phyloP scores from a whole-genome alignment of 345 rosid genomes.

The Euphorbia peplus region DNA sequence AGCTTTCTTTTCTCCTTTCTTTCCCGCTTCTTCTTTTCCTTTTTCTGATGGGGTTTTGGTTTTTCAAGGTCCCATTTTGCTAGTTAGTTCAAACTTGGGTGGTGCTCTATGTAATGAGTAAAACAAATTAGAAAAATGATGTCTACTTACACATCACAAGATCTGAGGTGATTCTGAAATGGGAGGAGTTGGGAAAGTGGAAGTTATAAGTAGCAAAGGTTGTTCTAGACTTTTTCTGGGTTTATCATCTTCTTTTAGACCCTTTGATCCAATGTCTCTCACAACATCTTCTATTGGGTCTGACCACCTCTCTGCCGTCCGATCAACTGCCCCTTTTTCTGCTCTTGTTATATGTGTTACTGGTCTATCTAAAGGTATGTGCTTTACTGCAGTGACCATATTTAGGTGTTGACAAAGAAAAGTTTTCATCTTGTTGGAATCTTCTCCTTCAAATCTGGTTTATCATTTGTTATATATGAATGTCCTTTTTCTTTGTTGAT shows the following conservation, averaged over 20 bases:
- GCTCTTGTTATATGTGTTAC: constrained; percentile 84
- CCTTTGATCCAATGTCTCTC: constrained; percentile 42
- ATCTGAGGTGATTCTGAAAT: constrained; percentile 16
- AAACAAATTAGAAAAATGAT: no score
- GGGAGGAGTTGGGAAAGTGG: constrained; percentile 44
- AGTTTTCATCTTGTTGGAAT: background rate
- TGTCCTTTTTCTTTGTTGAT: constrained; percentile 3
- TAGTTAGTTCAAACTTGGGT: background rate
- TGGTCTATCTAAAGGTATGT: constrained; percentile 82
- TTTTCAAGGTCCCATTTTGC: constrained; percentile 1
- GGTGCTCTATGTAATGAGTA: background rate
- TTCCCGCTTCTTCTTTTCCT: constrained; percentile 19
- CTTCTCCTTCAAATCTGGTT: background rate
- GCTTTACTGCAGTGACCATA: background rate
- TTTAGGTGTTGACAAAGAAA: background rate
- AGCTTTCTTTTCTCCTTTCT: background rate
- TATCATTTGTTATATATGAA: background rate
- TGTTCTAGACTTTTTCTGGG: constrained; percentile 73
- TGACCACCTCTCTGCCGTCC: constrained; percentile 33
- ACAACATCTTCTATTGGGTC: constrained; percentile 44
- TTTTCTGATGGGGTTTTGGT: constrained; percentile 2
- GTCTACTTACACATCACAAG: background rate
- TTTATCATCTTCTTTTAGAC: constrained; percentile 42
- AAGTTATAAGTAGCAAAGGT: constrained; percentile 62
- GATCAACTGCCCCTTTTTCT: constrained; percentile 53